These are phyloP conservation scores for Microdochium nivale DNA, from an alignment of 2,329 filamentous ascomycete genomes.

Conservation along the genomic window DNA sequence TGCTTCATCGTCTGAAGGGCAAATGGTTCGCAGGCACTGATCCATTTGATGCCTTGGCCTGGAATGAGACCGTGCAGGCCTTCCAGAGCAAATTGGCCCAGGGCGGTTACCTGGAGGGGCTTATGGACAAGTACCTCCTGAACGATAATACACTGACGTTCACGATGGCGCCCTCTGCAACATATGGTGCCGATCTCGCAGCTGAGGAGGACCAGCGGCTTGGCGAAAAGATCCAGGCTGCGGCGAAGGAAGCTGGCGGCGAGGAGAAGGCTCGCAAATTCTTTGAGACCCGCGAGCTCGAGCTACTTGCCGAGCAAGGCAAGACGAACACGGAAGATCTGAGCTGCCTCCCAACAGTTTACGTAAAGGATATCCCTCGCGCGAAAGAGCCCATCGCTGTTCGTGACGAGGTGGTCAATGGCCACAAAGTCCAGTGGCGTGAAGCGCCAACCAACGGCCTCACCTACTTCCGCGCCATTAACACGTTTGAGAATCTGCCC, in stretches of 20 bases:
- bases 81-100: slow-evolving; percentile 73
- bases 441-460: slow-evolving; percentile 91
- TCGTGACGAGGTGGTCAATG: slow-evolving; percentile 56
- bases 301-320: slow-evolving; percentile 73
- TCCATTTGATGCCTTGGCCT: slow-evolving; percentile 82
- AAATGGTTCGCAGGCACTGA: slow-evolving; percentile 95
- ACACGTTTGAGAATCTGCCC: slow-evolving; percentile 68
- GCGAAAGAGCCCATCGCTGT: slow-evolving; percentile 53
- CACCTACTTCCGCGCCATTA: slow-evolving; percentile 90
- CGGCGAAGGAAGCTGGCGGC: slow-evolving; percentile 59
- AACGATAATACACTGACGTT: slow-evolving; percentile 84
- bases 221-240: slow-evolving; percentile 63
- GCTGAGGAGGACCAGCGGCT: slow-evolving; percentile 70
- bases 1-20: slow-evolving; percentile 81
- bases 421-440: slow-evolving; percentile 74
- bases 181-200: slow-evolving; percentile 64
- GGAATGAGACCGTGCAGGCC: slow-evolving; percentile 78
- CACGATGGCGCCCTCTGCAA: slow-evolving; percentile 81
- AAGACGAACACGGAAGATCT: slow-evolving; percentile 78
- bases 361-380: slow-evolving; percentile 82
- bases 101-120: slow-evolving; percentile 71
- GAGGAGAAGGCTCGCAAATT: slow-evolving; percentile 62
- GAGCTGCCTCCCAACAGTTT: slow-evolving; percentile 77
- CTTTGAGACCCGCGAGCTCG: slow-evolving; percentile 70
- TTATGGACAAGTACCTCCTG: slow-evolving; percentile 84